These are phyloP conservation scores for Fraxinus velutina DNA, from an alignment of 305 asterid species.

Conservation along the genomic window DNA sequence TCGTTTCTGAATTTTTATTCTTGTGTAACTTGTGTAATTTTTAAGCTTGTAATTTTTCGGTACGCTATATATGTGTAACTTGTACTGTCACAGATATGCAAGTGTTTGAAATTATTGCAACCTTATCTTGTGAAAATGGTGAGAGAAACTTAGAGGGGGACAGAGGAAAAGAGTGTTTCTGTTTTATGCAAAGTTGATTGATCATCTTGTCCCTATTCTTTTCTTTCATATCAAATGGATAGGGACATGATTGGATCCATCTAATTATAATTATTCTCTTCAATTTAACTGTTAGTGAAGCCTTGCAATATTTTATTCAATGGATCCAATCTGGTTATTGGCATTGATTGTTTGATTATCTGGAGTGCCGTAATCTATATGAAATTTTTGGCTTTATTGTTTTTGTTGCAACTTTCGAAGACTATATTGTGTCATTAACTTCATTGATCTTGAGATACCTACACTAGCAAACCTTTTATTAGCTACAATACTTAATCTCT, in stretches of 20 bases:
- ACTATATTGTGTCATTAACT: slow-evolving; percentile 18
- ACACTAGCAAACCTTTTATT: neutral
- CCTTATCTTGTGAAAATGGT: neutral
- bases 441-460: neutral
- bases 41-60: too few relatives aligned
- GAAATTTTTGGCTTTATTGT: neutral
- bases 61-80: too few relatives aligned
- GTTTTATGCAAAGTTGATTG: slow-evolving; percentile 7
- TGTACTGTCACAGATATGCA: neutral
- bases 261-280: slow-evolving; percentile 8
- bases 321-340: slow-evolving; percentile 24
- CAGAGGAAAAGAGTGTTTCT: neutral
- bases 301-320: slow-evolving; percentile 13
- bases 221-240: neutral
- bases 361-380: slow-evolving; percentile 1
- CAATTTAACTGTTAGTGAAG: neutral
- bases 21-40: neutral
- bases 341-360: slow-evolving; percentile 8
- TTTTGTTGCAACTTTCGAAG: neutral
- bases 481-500: neutral
- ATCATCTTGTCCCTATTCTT: neutral
- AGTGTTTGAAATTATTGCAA: neutral
- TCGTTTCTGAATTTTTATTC: neutral
- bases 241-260: slow-evolving; percentile 12
- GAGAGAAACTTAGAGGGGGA: neutral